phyloP scores from a whole-genome alignment of 2,329 filamentous ascomycete species.

The Alternaria alternata region DNA sequence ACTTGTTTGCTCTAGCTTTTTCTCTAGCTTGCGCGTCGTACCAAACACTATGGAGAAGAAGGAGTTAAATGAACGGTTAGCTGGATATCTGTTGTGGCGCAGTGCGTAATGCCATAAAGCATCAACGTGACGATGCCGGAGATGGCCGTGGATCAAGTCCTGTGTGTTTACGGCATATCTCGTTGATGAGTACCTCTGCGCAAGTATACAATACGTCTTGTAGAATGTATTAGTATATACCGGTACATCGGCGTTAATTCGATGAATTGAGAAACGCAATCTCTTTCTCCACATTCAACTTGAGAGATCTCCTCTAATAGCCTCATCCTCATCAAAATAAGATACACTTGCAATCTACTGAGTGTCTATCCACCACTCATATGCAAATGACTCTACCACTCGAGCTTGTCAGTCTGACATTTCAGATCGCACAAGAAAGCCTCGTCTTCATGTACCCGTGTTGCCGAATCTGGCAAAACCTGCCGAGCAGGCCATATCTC shows the following conservation, averaged over 20 bases:
- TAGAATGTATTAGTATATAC: too few species aligned
- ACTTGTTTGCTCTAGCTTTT: not conserved
- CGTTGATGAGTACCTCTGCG: too few species aligned
- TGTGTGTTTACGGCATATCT: too few species aligned
- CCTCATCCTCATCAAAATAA: too few species aligned
- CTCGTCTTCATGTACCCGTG: not conserved
- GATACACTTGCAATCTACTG: too few species aligned
- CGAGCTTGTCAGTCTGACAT: not conserved
- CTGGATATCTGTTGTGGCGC: not conserved
- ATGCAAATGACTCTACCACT: not conserved
- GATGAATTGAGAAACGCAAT: too few species aligned
- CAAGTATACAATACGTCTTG: too few species aligned
- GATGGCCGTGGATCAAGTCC: not conserved
- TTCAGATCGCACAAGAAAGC: not conserved
- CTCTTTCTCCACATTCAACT: too few species aligned
- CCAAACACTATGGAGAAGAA: too few species aligned
- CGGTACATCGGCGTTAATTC: too few species aligned
- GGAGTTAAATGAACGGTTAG: fast-evolving
- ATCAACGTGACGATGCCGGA: not conserved
- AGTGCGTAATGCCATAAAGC: not conserved
- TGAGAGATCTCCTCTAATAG: too few species aligned
- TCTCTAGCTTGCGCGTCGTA: not conserved
- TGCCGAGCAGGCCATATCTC: not conserved
- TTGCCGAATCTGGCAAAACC: not conserved
- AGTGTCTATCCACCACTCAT: too few species aligned